Conservation (phyloP, 1,284 basidiomycete species). For the Moesziomyces globuligerus region DNA sequence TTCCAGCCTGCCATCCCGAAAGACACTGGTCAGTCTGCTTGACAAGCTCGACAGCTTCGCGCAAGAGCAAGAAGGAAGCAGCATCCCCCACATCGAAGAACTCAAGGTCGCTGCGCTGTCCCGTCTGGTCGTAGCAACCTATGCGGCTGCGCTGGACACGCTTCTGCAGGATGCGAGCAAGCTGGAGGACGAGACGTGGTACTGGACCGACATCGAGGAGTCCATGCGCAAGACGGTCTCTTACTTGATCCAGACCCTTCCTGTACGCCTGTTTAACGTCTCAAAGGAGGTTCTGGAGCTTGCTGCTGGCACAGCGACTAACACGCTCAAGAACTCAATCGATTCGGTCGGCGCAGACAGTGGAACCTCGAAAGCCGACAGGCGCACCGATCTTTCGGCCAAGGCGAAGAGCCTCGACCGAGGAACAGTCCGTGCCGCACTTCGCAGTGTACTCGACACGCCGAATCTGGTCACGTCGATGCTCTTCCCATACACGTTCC, state of each 20-base stretch:
- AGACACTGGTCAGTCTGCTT: constrained; percentile 32
- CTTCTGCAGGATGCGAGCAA: constrained; percentile 50
- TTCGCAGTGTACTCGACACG: constrained; percentile 43
- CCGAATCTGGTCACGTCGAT: constrained; percentile 52
- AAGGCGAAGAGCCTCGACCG: constrained; percentile 22
- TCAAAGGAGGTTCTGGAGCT: constrained; percentile 31
- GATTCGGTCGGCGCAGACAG: constrained; percentile 9
- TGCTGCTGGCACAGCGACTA: constrained; percentile 30
- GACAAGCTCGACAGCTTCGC: constrained; percentile 28
- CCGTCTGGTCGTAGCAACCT: constrained; percentile 47
- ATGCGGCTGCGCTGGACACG: constrained; percentile 46
- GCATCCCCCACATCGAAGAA: constrained; percentile 19
- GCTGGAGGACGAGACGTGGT: constrained; percentile 54
- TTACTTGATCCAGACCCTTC: constrained; percentile 53
- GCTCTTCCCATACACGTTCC: constrained; percentile 51
- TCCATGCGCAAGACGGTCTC: constrained; percentile 26
- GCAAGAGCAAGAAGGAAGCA: constrained; percentile 6
- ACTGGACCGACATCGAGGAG: constrained; percentile 58
- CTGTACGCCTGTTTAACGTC: constrained; percentile 37
- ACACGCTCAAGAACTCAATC: constrained; percentile 25
- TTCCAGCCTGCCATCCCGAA: constrained; percentile 23
- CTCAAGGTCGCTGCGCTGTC: constrained; percentile 44
- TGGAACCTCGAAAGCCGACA: constrained; percentile 1
- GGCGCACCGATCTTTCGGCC: constrained; percentile 6
- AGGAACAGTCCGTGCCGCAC: constrained; percentile 19